Percentiles rank a stretch among this genome's conserved stretches.
Conservation (phyloP, 441 rosid genomes). For the Mallotus repandus region DNA sequence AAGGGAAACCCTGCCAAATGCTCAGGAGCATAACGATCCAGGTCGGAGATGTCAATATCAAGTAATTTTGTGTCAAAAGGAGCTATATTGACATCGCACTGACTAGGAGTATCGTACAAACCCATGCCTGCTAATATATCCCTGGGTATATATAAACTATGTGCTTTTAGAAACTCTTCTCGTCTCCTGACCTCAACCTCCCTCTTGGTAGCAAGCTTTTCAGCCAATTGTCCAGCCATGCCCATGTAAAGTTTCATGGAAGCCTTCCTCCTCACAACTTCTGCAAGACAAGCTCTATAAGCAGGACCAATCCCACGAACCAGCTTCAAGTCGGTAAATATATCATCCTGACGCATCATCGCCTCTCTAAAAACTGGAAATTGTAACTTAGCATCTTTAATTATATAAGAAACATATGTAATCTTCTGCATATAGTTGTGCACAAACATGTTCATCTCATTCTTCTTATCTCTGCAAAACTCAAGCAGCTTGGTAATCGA, state of each 20-base stretch:
- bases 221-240: slow-evolving; percentile 97
- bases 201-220: slow-evolving; percentile 87
- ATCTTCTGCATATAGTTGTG: slow-evolving; percentile 89
- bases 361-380: slow-evolving; percentile 98
- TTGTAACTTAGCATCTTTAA: slow-evolving; percentile 86
- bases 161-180: slow-evolving; percentile 75
- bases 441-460: slow-evolving; percentile 83
- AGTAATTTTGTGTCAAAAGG: slow-evolving; percentile 84
- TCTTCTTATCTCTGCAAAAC: slow-evolving; percentile 71
- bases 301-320: slow-evolving; percentile 90
- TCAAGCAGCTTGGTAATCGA: slow-evolving; percentile 65
- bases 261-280: slow-evolving; percentile 89
- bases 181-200: slow-evolving; percentile 88
- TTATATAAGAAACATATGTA: slow-evolving; percentile 54
- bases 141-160: slow-evolving; percentile 65
- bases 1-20: slow-evolving; percentile 54
- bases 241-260: slow-evolving; percentile 99
- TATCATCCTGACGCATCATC: slow-evolving; percentile 73
- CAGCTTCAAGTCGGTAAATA: slow-evolving; percentile 71
- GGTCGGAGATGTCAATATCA: slow-evolving; percentile 71
- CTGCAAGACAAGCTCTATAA: slow-evolving; percentile 98
- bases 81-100: slow-evolving; percentile 90
- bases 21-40: slow-evolving; percentile 91
- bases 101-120: slow-evolving; percentile 78
- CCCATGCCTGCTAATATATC: slow-evolving; percentile 91